Base-by-base conservation (phyloP, 768 basidiomycete species). In the Podaxis mareebaensis region DNA sequence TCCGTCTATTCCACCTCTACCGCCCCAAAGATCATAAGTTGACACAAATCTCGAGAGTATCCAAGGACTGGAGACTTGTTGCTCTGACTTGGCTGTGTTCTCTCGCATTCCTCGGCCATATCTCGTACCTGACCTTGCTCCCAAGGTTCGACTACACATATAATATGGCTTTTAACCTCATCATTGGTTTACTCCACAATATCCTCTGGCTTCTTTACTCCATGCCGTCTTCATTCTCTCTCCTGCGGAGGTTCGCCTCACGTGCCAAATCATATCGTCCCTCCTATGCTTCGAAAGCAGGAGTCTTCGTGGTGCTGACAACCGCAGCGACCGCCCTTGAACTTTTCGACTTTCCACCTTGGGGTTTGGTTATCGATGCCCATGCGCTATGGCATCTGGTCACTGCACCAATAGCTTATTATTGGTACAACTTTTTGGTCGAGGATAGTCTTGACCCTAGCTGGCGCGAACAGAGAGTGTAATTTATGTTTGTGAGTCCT, bases 381-480 rank as follows among this genome's bases (percentile, higher is more conserved):
- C 97, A 98, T 73, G 82, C 94, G 2, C 75, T 99, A 15, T 99
- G 96, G 97, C 96, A 99, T 74, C 78, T 91, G 7, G 82, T 86
- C 3, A 99, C 96, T 0, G 89, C 84, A 0, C 89, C 90, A 0
- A 84, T 99, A 36, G 85, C 88, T 3, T 70, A 82, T 53, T 79
- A 84, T 52, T 98, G 96, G 95, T 99, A 96, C 69, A 77, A 83
- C n/a, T 96, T 96, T 68, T 73, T 96, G 33, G 71, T 91, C 6
- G 73, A 85, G 67, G 95, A 96, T 72, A 81, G 92, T 0, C 75
- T 80, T 53, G 90, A 93, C 67, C 76, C 78, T 11, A 85, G 87
- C 20, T 93, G 92, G 92, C 80, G 80, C 58, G 77, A 78, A 42
- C 73, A 75, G 48, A 77, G 73, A 67, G 53, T 63, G 38, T 77